phyloP scores from a whole-genome alignment of 1,139 yeast species.

The Hyphopichia fennica region DNA sequence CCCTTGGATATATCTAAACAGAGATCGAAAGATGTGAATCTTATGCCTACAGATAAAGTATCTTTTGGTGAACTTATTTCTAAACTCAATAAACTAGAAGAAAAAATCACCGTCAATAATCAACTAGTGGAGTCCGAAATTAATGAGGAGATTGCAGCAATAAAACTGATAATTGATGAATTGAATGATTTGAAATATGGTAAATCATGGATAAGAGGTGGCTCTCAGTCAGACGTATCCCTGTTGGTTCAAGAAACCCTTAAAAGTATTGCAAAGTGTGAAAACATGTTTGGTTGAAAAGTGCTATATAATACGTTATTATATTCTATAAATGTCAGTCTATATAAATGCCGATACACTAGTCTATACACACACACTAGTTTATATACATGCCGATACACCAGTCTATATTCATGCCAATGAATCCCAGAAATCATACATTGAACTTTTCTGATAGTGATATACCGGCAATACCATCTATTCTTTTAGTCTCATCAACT shows the following conservation, averaged over 20 bases:
- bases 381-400: too few species aligned
- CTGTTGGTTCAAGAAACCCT: conserved; percentile 10
- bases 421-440: too few species aligned
- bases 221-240: conserved; percentile 11
- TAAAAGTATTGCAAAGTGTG: conserved; percentile 11
- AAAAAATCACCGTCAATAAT: conserved; percentile 10
- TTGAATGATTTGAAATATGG: conserved; percentile 21
- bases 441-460: neutral
- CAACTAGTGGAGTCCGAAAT: conserved; percentile 15
- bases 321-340: neutral
- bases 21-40: neutral
- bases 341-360: too few species aligned
- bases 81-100: conserved; percentile 13
- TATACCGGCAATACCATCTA: conserved; percentile 7
- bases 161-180: conserved; percentile 16
- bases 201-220: conserved; percentile 13
- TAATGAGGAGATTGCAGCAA: conserved; percentile 14
- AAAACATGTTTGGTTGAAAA: conserved; percentile 1
- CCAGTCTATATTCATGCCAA: too few species aligned
- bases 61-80: conserved; percentile 14
- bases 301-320: neutral
- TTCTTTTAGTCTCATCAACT: conserved; percentile 19
- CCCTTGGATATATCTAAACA: conserved; percentile 16
- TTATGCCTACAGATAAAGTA: conserved; percentile 3
- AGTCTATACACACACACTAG: too few species aligned